Evolutionary conservation across 176 grass and related monocot species (phyloP).

Genomic region (Oryza meridionalis): DNA sequence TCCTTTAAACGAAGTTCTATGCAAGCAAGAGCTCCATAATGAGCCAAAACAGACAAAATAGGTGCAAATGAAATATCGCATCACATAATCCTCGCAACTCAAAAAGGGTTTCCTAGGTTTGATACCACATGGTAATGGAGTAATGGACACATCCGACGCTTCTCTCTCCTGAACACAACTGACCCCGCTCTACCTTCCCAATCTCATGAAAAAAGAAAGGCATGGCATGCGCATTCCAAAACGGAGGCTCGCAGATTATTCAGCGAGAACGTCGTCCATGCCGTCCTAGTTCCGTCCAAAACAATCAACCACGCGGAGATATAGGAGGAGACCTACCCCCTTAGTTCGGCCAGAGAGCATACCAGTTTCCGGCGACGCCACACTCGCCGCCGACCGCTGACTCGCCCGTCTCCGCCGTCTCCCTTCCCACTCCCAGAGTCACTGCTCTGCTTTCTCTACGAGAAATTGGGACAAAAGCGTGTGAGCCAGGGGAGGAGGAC

Average conservation of each 20-base stretch:
- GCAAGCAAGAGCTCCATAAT: constrained; percentile 7
- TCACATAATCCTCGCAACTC: not conserved
- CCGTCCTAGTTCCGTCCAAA: constrained; percentile 8
- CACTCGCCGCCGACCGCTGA: constrained; percentile 49
- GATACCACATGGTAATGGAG: not conserved
- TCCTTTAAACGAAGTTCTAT: not conserved
- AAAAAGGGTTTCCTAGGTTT: not conserved
- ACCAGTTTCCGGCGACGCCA: constrained; percentile 75
- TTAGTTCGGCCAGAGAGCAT: not conserved
- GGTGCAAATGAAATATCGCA: not conserved
- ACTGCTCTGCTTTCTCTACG: constrained; percentile 48
- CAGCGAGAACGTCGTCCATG: not conserved
- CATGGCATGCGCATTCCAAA: not conserved
- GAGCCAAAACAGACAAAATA: not conserved
- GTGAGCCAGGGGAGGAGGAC: not conserved
- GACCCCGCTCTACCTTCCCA: not conserved
- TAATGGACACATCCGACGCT: not conserved
- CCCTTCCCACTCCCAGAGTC: constrained; percentile 31
- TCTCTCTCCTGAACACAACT: not conserved
- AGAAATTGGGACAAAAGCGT: not conserved
- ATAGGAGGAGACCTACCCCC: not conserved
- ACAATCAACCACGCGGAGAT: constrained; percentile 3
- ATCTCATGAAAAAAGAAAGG: not conserved
- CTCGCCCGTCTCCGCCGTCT: constrained; percentile 25
- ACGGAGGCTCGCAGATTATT: not conserved